Evolutionary conservation across 1,139 yeast genomes (phyloP), one percentile per base, ranked within the genome.

Genomic region (Lodderomyces elongisporus): DNA sequence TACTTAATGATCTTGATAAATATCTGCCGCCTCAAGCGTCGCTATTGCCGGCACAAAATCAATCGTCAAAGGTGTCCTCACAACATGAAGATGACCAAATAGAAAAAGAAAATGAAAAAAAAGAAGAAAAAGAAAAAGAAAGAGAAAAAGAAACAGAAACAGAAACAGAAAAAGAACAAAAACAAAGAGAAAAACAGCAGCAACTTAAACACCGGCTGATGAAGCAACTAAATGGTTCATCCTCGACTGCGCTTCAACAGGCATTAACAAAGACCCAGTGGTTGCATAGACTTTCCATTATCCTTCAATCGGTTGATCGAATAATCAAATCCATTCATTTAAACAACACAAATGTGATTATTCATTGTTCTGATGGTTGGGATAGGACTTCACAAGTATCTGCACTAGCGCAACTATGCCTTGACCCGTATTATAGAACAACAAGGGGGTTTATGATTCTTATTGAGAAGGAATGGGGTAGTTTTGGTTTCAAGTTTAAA

Each of bases 301-400:
- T 91, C 22, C 54, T 91, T 34, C 80, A 79, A 29, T 83, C 95
- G 0, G 83, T 91, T 1, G 89, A 85, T 37, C 68, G 85, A 30
- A 74, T 91, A 32, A 77, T 83, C 24, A 82, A 85, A 47, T 83
- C 91, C 17, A 73, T 91, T 15, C 87, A 85, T 41, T 74, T 81
- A 47, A 85, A 87, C 51, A 79, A 81, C 40, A 83, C 94, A 10
- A 93, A 89, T 54, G 75, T 91, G 5, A 54, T 91, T 5, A 74
- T 93, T 8, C 98, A 91, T 58, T 91, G 98, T 53, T 88, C 96
- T 0, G 98, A 91, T 60, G 98, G 98, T 1, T 91, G 98, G 98
- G 98, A 91, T 54, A 67, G 98, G 39, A 93, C 98, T 0, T 77
- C 96, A 0, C 97, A 91, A 52, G 75, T 89, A 1, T 74, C 89